These are phyloP conservation scores for Tympanopsis confertula DNA, from an alignment of 2,329 filamentous ascomycete species.

Conservation along the genomic window DNA sequence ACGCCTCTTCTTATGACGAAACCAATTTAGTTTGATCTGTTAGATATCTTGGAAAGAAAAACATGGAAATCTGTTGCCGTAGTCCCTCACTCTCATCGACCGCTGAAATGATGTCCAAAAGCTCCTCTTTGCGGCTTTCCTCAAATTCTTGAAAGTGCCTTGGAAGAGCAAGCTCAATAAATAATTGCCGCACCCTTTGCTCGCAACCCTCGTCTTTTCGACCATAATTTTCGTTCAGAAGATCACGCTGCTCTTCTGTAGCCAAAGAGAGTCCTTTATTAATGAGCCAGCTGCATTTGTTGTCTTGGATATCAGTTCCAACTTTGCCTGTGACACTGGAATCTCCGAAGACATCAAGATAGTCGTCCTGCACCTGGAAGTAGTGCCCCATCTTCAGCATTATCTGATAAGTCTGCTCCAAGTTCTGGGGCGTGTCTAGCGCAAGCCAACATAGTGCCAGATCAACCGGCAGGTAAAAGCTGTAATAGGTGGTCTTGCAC, in stretches of 20 bases:
- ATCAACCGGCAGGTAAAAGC: conserved; percentile 93
- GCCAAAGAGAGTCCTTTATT: conserved; percentile 80
- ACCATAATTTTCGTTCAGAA: conserved; percentile 88
- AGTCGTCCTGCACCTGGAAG: conserved; percentile 98
- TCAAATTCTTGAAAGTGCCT: conserved; percentile 79
- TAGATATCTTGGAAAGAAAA: too few species aligned
- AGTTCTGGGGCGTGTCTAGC: conserved; percentile 75
- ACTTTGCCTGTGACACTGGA: conserved; percentile 94
- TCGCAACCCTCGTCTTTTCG: conserved; percentile 78
- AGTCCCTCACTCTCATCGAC: too few species aligned
- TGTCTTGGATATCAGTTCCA: conserved; percentile 96
- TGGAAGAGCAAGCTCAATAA: conserved; percentile 74
- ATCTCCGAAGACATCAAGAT: conserved; percentile 92
- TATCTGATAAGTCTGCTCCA: conserved; percentile 80
- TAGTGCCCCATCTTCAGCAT: conserved; percentile 96
- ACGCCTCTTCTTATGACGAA: too few species aligned
- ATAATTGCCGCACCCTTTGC: conserved; percentile 77
- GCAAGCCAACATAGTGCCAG: conserved; percentile 78
- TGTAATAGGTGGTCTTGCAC: conserved; percentile 99
- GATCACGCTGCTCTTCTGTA: conserved; percentile 72
- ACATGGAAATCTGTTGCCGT: too few species aligned
- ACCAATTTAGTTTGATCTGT: too few species aligned
- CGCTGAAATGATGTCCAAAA: too few species aligned
- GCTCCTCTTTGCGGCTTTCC: too few species aligned
- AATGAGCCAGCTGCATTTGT: conserved; percentile 98